Base-by-base conservation (phyloP, 2,329 filamentous ascomycete species). In the Myotisia sp. region DNA sequence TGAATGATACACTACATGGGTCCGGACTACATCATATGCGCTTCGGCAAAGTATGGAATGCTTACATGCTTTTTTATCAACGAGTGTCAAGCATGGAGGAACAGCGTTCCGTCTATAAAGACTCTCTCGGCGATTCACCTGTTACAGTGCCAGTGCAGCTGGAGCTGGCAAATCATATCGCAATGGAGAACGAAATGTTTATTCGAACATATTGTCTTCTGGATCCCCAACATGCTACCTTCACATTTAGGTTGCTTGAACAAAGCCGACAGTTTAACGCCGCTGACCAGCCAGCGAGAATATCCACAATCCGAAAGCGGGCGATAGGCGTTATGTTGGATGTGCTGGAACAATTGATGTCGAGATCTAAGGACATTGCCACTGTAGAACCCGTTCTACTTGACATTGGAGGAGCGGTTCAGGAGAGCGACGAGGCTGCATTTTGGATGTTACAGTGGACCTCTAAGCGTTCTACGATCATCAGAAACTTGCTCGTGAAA, bases 61-160 rank as follows among this genome's bases (percentile, higher is more conserved):
- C 87, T 8, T 98, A 98, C 55, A 95, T 98, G 82, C 68, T 98
- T 6, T 95, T 98, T 55, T 98, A 98, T 54, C 81, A 94, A 54
- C 75, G 90, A 31, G 71, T 76, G 3, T 76, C 76, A 0, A 71
- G 73, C 3, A 65, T 86, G 37, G 62, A 65, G 12, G 54, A 56
- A 10, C 68, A 71, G 39, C 66, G 71, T 44, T 56, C 65, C 18
- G 47, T 55, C 2, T 59, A 74, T 44, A 51, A 60, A 33, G 44
- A 53, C 6, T 44, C 47, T 1, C 59, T 59, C 18, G 48, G 74
- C 30, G 59, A 67, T 28, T 60, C 70, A n/a, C 60, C 64, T 6
- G 56, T 63, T 7, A 65, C 59, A 33, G 58, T 68, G 5, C 46
- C 57, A 2, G 47, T 73, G 23, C 63, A 68, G 7, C 40, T 47